Base-by-base conservation (phyloP, 1,284 basidiomycete genomes). In the Pascua guehoae region DNA sequence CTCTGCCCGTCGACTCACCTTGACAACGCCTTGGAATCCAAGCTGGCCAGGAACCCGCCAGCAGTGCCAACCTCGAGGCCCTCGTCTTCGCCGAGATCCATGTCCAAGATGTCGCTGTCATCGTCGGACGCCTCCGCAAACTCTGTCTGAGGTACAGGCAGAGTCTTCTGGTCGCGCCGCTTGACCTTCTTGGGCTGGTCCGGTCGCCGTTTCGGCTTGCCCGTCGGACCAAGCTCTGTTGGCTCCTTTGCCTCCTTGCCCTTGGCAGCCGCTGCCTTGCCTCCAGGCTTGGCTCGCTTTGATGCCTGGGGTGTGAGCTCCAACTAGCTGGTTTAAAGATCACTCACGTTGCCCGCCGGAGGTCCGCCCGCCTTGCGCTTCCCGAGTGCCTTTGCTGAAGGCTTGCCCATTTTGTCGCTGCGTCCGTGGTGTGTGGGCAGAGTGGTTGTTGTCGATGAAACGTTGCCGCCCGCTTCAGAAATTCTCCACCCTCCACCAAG, bases 161-260 rank as follows among this genome's bases (percentile, higher is more conserved):
- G 71, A 14, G 63, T 41, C 62, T 76, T 76, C 56, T 76, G 72
- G 57, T 78, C 76, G 36, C 75, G 55, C 51, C 76, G 61, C 60
- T 78, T 78, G 58, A 76, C 59, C 64, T 76, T 76, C 62, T 76
- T 78, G 5, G 70, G 71, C 61, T 75, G 74, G 56, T 76, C 74
- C 3, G 70, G 60, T 39, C 60, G 58, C 36, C 73, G 63, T 49
- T 73, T 75, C 10, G 72, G 73, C 55, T 73, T 72, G 18, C 73
- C 75, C 8, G 68, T 70, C 2, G 69, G 68, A 16, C 68, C 68
- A 8, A 59, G 46, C 44, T 61, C 59, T 3, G 24, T 32, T 37
- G 40, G 45, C 14, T 47, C 51, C 12, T 46, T 48, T 10, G 40
- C 40, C 8, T 57, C 51, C 41, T 63, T 54, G 11, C 40, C 54